Percentiles rank a stretch among this genome's conserved stretches.
Evolutionary conservation across 2,329 filamentous ascomycete genomes (phyloP).

Genomic region (Gaeumannomyces sp.): DNA sequence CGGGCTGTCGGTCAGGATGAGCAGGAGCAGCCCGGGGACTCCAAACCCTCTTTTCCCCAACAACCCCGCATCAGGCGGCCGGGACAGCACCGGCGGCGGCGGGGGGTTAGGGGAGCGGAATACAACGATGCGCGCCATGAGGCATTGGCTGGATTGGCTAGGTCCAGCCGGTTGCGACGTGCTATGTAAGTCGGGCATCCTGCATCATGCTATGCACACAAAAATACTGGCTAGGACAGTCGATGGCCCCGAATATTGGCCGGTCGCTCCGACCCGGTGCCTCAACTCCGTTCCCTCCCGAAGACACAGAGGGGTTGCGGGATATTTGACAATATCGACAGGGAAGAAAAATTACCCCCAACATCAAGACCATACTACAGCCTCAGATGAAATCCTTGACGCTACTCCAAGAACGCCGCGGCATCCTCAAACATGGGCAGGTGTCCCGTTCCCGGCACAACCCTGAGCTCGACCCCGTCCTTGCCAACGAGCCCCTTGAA

Average conservation of each 20-base stretch:
- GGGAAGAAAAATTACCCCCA: background rate
- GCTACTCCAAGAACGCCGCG: constrained; percentile 57
- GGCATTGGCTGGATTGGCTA: background rate
- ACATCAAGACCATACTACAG: background rate
- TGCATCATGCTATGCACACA: no score
- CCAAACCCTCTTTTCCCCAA: background rate
- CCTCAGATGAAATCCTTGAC: constrained; percentile 30
- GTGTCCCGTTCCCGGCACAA: constrained; percentile 68
- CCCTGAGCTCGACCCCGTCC: constrained; percentile 49
- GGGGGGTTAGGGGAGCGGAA: no score
- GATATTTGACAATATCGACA: background rate
- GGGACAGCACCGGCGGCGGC: background rate
- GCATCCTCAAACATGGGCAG: constrained; percentile 79
- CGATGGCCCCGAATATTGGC: background rate
- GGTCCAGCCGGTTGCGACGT: background rate
- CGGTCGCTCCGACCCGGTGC: background rate
- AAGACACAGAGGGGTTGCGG: background rate
- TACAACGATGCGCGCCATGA: background rate
- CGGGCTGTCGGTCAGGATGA: background rate
- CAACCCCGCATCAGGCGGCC: background rate
- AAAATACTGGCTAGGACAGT: background rate
- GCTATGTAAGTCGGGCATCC: background rate
- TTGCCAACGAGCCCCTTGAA: constrained; percentile 56
- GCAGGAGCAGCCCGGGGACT: background rate
- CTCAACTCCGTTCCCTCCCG: background rate